phyloP scores from a whole-genome alignment of 208 protist genomes.

The Acanthamoeba sp. region DNA sequence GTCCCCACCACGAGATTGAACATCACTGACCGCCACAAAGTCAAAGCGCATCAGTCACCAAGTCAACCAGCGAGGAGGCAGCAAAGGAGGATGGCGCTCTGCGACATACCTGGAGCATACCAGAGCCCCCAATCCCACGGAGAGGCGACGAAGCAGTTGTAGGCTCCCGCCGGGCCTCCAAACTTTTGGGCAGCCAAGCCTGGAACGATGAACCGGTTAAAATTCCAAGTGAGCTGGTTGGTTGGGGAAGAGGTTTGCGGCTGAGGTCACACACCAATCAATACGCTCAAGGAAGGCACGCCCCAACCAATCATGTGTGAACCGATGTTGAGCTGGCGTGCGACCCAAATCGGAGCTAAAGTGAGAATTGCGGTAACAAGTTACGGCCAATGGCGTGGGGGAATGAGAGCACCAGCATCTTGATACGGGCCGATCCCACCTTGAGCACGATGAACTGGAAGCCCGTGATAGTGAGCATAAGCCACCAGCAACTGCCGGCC shows the following conservation, averaged over 20 bases:
- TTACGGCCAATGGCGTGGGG: not conserved
- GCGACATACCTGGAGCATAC: constrained; percentile 3
- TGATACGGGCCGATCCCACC: not conserved
- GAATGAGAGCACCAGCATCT: not conserved
- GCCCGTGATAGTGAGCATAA: constrained; percentile 43
- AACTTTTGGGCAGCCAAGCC: constrained; percentile 37
- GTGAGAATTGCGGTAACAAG: not conserved
- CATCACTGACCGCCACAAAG: not conserved
- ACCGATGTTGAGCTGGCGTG: not conserved
- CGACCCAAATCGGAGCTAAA: no score
- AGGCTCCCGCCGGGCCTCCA: not conserved
- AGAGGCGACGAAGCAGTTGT: not conserved
- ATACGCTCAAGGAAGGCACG: not conserved
- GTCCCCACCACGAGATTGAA: constrained; percentile 56
- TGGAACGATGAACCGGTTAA: no score
- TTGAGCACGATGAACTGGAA: constrained; percentile 23
- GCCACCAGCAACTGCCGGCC: constrained; percentile 50
- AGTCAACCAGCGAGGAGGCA: no score
- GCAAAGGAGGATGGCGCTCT: no score
- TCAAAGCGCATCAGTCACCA: no score
- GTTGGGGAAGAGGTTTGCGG: no score
- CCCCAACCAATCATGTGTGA: constrained; percentile 43
- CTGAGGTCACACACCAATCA: not conserved
- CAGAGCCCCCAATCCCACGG: constrained; percentile 62
- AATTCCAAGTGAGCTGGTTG: no score